These are phyloP conservation scores for Letharia lupina DNA, from an alignment of 495 filamentous ascomycete genomes.

Conservation along the genomic window DNA sequence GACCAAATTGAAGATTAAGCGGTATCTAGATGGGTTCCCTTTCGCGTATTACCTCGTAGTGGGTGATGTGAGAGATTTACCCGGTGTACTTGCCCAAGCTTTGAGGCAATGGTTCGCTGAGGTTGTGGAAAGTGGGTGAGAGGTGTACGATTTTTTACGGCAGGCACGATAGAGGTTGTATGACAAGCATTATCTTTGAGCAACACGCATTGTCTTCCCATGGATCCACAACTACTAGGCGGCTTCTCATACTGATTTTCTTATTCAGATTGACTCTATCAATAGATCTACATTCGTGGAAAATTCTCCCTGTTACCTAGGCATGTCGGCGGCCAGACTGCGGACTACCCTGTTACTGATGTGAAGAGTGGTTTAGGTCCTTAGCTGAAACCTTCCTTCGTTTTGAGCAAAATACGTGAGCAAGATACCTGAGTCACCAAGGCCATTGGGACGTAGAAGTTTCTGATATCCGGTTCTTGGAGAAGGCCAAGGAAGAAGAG, in stretches of 20 bases:
- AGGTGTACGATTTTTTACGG: background rate
- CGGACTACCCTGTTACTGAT: background rate
- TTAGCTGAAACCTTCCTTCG: background rate
- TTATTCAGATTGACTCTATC: background rate
- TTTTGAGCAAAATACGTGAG: background rate
- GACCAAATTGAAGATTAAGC: slow-evolving; percentile 65
- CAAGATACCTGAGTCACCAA: background rate
- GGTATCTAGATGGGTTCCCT: slow-evolving; percentile 90
- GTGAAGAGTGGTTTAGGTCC: background rate
- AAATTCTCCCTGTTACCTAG: background rate
- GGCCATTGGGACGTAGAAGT: background rate
- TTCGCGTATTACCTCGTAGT: slow-evolving; percentile 95
- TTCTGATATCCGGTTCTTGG: background rate
- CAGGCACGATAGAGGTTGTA: slow-evolving; percentile 4
- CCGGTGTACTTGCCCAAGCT: slow-evolving; percentile 74
- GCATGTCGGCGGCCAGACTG: background rate
- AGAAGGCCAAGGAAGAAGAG: background rate
- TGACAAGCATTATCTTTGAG: background rate
- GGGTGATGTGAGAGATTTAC: slow-evolving; percentile 81
- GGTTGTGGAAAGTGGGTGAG: slow-evolving; percentile 48
- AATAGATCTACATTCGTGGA: background rate
- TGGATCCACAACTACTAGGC: background rate
- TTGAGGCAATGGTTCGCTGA: slow-evolving; percentile 96
- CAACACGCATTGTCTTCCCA: background rate
- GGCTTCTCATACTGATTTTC: background rate